Evolutionary conservation across 192 early-diverging fungal genomes (phyloP).

Genomic region (Gamsiella multidivaricata): DNA sequence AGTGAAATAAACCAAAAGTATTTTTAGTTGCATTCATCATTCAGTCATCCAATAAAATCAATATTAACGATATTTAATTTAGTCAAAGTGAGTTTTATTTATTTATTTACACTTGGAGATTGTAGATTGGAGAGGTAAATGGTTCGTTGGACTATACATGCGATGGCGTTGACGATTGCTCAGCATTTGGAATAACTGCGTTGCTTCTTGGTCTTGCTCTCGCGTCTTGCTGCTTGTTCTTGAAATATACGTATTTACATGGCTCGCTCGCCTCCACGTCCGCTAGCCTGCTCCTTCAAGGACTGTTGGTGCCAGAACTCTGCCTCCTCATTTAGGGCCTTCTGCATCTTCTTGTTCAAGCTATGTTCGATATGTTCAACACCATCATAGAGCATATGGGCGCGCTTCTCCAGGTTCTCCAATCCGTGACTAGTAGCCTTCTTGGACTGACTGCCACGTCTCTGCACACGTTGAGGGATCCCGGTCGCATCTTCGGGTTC

Average conservation of each 20-base stretch:
- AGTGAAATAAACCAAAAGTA: conserved; percentile 21
- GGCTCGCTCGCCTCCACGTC: conserved; percentile 31
- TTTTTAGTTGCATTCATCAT: no score
- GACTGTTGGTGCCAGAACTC: conserved; percentile 53
- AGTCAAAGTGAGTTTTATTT: no score
- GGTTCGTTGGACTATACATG: no score
- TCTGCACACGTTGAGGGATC: conserved; percentile 15
- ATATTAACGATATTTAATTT: no score
- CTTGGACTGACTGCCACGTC: conserved; percentile 15
- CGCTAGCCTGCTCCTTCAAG: conserved; percentile 43
- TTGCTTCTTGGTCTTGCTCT: no score
- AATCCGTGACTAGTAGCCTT: conserved; percentile 25
- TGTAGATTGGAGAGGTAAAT: no score
- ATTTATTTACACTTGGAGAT: no score
- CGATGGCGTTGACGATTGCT: no score
- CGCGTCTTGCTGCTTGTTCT: no score
- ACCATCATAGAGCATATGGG: conserved; percentile 39
- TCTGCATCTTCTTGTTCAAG: conserved; percentile 29
- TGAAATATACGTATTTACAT: no score
- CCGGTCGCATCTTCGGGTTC: neutral
- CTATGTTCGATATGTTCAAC: conserved; percentile 45
- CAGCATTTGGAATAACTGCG: no score
- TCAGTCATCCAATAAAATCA: no score
- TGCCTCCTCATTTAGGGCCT: conserved; percentile 34
- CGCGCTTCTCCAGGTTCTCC: conserved; percentile 39